Conservation (phyloP, 2,329 filamentous ascomycete species). For the Microdochium trichocladiopsis region DNA sequence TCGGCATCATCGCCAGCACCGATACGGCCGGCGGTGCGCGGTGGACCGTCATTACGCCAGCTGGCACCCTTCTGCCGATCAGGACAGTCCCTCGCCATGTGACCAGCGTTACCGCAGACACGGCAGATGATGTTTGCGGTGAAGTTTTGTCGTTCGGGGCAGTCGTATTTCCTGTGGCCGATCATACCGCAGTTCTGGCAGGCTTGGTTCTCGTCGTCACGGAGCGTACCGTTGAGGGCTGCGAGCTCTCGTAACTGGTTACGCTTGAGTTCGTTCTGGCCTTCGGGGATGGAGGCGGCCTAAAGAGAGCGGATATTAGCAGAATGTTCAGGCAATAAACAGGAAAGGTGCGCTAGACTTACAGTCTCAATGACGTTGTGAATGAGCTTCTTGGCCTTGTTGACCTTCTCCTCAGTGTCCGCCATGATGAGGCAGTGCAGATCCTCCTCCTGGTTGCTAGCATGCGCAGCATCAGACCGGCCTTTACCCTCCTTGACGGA, state of each 20-base stretch:
- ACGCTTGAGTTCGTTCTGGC: constrained; percentile 97
- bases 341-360: constrained; percentile 32
- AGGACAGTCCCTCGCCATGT: constrained; percentile 97
- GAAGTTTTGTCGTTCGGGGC: constrained; percentile 93
- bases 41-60: constrained; percentile 72
- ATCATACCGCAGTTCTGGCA: constrained; percentile 99
- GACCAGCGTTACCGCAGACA: constrained; percentile 93
- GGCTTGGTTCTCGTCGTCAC: constrained; percentile 98
- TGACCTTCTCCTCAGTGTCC: constrained; percentile 98
- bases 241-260: constrained; percentile 98
- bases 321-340: background rate
- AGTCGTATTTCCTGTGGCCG: constrained; percentile 97
- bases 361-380: constrained; percentile 99
- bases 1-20: constrained; percentile 79
- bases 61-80: constrained; percentile 85
- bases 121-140: constrained; percentile 99
- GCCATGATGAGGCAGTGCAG: constrained; percentile 99
- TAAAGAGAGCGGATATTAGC: constrained; percentile 32
- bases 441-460: constrained; percentile 99
- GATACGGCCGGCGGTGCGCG: constrained; percentile 56
- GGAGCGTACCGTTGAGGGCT: constrained; percentile 95
- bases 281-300: constrained; percentile 97
- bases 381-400: constrained; percentile 97
- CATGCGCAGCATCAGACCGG: constrained; percentile 95
- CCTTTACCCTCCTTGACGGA: constrained; percentile 99